Percentiles rank a stretch among this genome's conserved stretches.
Evolutionary conservation across 495 filamentous ascomycete species (phyloP).

Genomic region (Penicillium canariense): DNA sequence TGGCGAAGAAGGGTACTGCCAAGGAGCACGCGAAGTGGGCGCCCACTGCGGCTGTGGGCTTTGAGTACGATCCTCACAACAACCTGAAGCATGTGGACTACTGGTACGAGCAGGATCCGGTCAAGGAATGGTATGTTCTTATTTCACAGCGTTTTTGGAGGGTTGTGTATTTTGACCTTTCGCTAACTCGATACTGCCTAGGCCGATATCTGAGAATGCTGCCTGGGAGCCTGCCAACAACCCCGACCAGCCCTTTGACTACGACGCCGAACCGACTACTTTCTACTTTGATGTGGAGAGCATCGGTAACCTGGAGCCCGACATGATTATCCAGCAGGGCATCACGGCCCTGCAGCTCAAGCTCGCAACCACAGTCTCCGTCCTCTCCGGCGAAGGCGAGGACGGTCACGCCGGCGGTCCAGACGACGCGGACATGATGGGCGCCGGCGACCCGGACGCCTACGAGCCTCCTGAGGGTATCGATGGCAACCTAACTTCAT

Average conservation of each 20-base stretch:
- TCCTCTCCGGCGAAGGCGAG: slow-evolving; percentile 52
- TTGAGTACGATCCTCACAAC: slow-evolving; percentile 97
- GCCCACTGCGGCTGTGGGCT: slow-evolving; percentile 85
- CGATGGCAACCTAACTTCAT: slow-evolving; percentile 77
- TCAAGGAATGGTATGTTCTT: slow-evolving; percentile 81
- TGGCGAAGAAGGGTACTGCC: slow-evolving; percentile 97
- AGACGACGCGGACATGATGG: slow-evolving; percentile 54
- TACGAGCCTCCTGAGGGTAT: slow-evolving; percentile 57
- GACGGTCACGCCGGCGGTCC: slow-evolving; percentile 48
- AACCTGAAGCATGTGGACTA: slow-evolving; percentile 83
- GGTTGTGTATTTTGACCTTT: no score
- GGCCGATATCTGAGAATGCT: slow-evolving; percentile 83
- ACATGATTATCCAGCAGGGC: slow-evolving; percentile 81
- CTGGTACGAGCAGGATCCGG: slow-evolving; percentile 88
- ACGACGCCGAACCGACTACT: slow-evolving; percentile 74
- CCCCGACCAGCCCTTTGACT: slow-evolving; percentile 84
- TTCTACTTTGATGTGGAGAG: slow-evolving; percentile 96
- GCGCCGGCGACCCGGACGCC: slow-evolving; percentile 59
- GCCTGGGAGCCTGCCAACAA: slow-evolving; percentile 76
- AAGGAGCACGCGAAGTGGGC: slow-evolving; percentile 99
- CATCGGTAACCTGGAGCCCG: slow-evolving; percentile 81
- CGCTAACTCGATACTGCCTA: slow-evolving; percentile 28
- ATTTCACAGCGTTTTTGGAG: no score
- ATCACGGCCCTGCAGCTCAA: slow-evolving; percentile 89
- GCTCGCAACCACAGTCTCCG: slow-evolving; percentile 78